Base-by-base conservation (phyloP, 805 yeast genomes). In the Kluyveromyces siamensis region DNA sequence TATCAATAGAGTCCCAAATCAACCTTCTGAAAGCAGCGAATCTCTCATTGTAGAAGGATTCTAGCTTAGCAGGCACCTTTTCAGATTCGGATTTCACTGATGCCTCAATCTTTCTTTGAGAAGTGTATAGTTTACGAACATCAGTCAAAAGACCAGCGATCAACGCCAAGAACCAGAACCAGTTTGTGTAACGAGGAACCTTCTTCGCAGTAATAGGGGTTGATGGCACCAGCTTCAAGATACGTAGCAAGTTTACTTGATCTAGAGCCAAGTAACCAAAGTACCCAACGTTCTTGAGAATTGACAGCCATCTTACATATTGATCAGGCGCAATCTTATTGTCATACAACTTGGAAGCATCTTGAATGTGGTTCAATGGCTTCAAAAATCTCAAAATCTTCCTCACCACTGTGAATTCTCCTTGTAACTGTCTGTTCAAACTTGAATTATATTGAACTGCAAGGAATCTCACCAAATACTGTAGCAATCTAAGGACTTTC, bases 351-450 rank as follows among this genome's bases (percentile, higher is more conserved):
- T 76, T 74, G 2, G 84, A 73, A 5, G 90, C 86, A n/a, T 79
- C 75, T 57, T 81, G 80, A 48, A 86, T 61, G 62, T 84, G 88
- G 58, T 74, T 74, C 59, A 90, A 69, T 1, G 95, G 95, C 68
- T 89, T 90, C 53, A 88, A 77, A 60, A 84, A 80, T 60, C 97
- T 79, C 72, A 90, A 69, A 19, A 89, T 82, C 71, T 91, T 91
- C 65, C 98, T 81, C 53, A 87, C 74, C 50, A 83, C 65, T 1
- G 87, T 76, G 30, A 87, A 75, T 54, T 84, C 80, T 41, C 62
- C 63, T 68, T 83, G 86, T 52, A 88, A 65, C 19, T 74, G 71
- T 55, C 75, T 76, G 63, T 80, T 74, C 50, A 76, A 63, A 43
- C 67, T 65, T 35, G 83, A 75, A 42, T 73, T 72, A 45, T 78